Conservation (phyloP, 2,329 filamentous ascomycete species). For the Aureobasidium sp. region DNA sequence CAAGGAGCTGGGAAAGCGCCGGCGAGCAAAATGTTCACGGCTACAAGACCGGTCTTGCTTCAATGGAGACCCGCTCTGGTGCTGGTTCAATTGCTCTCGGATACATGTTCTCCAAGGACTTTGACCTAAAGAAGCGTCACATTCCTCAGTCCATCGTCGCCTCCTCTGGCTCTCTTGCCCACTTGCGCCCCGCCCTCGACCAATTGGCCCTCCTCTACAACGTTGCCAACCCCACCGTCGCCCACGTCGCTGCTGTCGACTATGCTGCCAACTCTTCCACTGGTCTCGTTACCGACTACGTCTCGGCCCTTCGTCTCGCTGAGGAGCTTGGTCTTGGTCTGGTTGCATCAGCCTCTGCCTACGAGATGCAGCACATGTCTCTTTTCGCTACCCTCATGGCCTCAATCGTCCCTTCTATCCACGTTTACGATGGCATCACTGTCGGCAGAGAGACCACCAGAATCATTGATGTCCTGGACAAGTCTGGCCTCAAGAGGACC, state of each 20-base stretch:
- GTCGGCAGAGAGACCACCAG: conserved; percentile 75
- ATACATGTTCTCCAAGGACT: conserved; percentile 97
- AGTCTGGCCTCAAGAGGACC: conserved; percentile 57
- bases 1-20: conserved; percentile 64
- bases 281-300: conserved; percentile 81
- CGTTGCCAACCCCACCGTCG: conserved; percentile 85
- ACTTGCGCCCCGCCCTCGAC: conserved; percentile 73
- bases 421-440: conserved; percentile 80
- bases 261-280: conserved; percentile 58
- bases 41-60: conserved; percentile 66
- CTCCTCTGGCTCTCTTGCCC: conserved; percentile 70
- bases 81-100: conserved; percentile 87
- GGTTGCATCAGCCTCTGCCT: conserved; percentile 74
- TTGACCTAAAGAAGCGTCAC: conserved; percentile 82
- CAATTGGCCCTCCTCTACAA: conserved; percentile 87
- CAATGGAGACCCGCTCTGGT: conserved; percentile 79
- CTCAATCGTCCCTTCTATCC: conserved; percentile 69
- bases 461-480: conserved; percentile 72
- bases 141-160: conserved; percentile 87
- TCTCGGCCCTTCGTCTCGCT: conserved; percentile 65
- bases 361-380: conserved; percentile 93
- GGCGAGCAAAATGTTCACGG: conserved; percentile 73
- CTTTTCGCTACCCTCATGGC: conserved; percentile 78
- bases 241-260: conserved; percentile 85
- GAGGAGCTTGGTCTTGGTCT: conserved; percentile 87